phyloP scores from a whole-genome alignment of 495 filamentous ascomycete species.

The Xylaria telfairii region DNA sequence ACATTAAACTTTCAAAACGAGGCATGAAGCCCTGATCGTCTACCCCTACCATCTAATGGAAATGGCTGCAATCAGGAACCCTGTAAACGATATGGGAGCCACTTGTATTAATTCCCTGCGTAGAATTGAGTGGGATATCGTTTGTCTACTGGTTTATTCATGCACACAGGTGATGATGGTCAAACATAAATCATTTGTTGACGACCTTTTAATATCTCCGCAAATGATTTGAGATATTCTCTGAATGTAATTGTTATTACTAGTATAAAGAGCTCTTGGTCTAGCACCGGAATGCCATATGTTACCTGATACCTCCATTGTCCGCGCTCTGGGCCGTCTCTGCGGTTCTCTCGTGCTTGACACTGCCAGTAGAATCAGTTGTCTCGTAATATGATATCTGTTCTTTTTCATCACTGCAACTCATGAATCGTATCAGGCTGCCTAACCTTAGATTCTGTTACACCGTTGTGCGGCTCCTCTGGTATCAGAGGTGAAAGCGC shows the following conservation, averaged over 20 bases:
- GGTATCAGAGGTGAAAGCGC: not conserved
- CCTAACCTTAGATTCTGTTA: not conserved
- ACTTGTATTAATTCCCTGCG: not conserved
- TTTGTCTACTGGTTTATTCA: not conserved
- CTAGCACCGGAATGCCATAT: not conserved
- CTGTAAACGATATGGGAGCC: not conserved
- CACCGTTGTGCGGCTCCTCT: not conserved
- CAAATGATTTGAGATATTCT: not conserved
- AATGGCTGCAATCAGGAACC: not conserved
- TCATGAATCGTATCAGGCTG: conserved; percentile 12
- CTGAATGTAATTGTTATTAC: not conserved
- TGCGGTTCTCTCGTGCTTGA: not conserved
- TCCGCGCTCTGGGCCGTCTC: too few species aligned
- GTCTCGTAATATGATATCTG: not conserved
- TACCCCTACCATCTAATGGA: not conserved
- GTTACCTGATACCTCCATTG: not conserved
- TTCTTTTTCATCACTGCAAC: not conserved
- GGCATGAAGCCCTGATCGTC: not conserved
- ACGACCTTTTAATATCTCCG: not conserved
- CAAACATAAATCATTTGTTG: not conserved
- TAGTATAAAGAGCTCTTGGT: not conserved
- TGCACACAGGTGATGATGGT: not conserved
- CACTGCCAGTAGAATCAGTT: not conserved
- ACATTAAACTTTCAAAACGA: not conserved
- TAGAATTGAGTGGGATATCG: not conserved